Evolutionary conservation across 1,139 yeast species (phyloP).

Genomic region (Geotrichum cucujoidarum): DNA sequence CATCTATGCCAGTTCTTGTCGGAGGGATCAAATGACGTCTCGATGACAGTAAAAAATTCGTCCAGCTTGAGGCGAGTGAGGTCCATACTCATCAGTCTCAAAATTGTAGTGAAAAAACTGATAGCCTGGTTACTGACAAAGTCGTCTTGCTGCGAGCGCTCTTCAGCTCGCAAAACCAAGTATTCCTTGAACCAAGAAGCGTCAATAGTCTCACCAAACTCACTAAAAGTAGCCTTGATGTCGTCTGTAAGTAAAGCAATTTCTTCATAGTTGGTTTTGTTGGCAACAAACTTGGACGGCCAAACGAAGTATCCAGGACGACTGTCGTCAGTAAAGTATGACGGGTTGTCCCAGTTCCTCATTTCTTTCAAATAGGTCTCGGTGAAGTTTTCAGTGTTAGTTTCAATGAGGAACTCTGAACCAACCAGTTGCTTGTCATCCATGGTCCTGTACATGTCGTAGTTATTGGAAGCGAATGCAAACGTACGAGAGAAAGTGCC

Average conservation of each 20-base stretch:
- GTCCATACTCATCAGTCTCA: slow-evolving; percentile 28
- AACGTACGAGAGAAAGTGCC: slow-evolving; percentile 57
- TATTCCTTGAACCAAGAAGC: slow-evolving; percentile 56
- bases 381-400: slow-evolving; percentile 40
- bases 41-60: slow-evolving; percentile 24
- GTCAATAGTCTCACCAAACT: slow-evolving; percentile 46
- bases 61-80: slow-evolving; percentile 25
- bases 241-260: slow-evolving; percentile 39
- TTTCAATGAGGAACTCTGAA: slow-evolving; percentile 43
- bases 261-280: slow-evolving; percentile 33
- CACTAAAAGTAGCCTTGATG: slow-evolving; percentile 42
- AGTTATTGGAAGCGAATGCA: slow-evolving; percentile 52
- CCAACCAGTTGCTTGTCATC: slow-evolving; percentile 23
- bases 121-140: slow-evolving; percentile 31
- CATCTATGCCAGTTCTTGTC: slow-evolving; percentile 41
- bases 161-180: slow-evolving; percentile 43
- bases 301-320: slow-evolving; percentile 75
- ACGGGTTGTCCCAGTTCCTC: slow-evolving; percentile 36
- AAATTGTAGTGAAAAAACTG: slow-evolving; percentile 26
- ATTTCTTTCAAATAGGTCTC: slow-evolving; percentile 51
- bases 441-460: slow-evolving; percentile 43
- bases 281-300: slow-evolving; percentile 56
- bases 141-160: slow-evolving; percentile 36
- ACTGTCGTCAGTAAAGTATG: slow-evolving; percentile 41
- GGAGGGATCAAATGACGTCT: slow-evolving; percentile 24